phyloP scores from a whole-genome alignment of 345 rosid species.

The Carallia pectinifolia region DNA sequence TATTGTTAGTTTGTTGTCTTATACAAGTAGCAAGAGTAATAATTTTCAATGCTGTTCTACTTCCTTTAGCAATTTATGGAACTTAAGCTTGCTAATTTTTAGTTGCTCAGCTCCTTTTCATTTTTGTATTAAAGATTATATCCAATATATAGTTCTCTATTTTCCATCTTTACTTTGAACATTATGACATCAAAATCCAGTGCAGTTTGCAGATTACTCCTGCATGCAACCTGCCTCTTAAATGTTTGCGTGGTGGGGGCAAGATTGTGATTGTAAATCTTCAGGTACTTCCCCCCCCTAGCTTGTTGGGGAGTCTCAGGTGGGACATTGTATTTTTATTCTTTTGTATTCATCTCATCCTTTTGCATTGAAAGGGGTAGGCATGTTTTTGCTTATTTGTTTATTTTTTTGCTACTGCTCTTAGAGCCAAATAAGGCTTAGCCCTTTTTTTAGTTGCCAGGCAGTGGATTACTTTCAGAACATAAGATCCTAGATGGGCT shows the following conservation, averaged over 20 bases:
- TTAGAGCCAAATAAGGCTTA: too few relatives aligned
- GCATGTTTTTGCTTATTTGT: too few relatives aligned
- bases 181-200: not conserved
- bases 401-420: too few relatives aligned
- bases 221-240: constrained; percentile 96
- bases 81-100: not conserved
- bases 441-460: too few relatives aligned
- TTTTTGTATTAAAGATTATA: not conserved
- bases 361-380: too few relatives aligned
- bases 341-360: too few relatives aligned
- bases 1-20: not conserved
- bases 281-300: constrained; percentile 51
- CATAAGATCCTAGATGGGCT: too few relatives aligned
- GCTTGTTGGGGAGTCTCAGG: not conserved
- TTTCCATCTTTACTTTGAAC: not conserved
- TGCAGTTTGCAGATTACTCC: constrained; percentile 99
- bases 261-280: constrained; percentile 92
- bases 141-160: not conserved
- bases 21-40: not conserved
- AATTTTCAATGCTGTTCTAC: not conserved
- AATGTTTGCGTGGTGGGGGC: constrained; percentile 85
- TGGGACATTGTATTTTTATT: too few relatives aligned
- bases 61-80: not conserved
- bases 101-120: not conserved
- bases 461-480: too few relatives aligned